Conservation (phyloP, 352 stramenopile species). For the Phytophthora sp. region DNA sequence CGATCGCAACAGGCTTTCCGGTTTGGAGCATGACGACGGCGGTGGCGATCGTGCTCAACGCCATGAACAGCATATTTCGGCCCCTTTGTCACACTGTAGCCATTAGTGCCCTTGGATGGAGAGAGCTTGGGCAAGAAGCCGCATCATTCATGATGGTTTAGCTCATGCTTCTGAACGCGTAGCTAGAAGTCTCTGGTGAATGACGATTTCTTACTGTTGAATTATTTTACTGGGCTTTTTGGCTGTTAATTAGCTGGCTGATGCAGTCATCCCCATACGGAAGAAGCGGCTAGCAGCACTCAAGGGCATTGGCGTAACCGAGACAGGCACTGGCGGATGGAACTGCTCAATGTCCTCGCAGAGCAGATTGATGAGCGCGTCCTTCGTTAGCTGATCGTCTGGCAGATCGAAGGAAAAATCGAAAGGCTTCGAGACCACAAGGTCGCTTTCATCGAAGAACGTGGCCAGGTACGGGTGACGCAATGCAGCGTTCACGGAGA, state of each 20-base stretch:
- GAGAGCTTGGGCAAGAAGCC: too few species aligned
- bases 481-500: slow-evolving; percentile 63
- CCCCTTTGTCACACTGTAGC: slow-evolving; percentile 11
- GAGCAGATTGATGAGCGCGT: slow-evolving; percentile 60
- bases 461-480: slow-evolving; percentile 77
- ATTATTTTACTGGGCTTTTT: slow-evolving; percentile 32
- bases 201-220: slow-evolving; percentile 11
- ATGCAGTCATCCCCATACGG: slow-evolving; percentile 59
- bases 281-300: slow-evolving; percentile 44
- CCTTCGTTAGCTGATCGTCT: slow-evolving; percentile 67
- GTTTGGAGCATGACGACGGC: neutral
- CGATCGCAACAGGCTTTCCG: neutral
- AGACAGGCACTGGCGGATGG: slow-evolving; percentile 41
- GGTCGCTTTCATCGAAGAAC: slow-evolving; percentile 88
- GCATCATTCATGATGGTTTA: too few species aligned
- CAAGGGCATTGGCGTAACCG: slow-evolving; percentile 22
- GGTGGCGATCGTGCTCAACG: neutral
- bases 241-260: slow-evolving; percentile 38
- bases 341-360: slow-evolving; percentile 72
- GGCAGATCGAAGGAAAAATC: slow-evolving; percentile 76
- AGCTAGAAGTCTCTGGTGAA: neutral
- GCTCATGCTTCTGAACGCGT: too few species aligned
- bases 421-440: slow-evolving; percentile 43
- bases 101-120: neutral
- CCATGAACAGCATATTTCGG: neutral